Conservation (phyloP, 2,329 filamentous ascomycete species). For the Monosporascus sp. region DNA sequence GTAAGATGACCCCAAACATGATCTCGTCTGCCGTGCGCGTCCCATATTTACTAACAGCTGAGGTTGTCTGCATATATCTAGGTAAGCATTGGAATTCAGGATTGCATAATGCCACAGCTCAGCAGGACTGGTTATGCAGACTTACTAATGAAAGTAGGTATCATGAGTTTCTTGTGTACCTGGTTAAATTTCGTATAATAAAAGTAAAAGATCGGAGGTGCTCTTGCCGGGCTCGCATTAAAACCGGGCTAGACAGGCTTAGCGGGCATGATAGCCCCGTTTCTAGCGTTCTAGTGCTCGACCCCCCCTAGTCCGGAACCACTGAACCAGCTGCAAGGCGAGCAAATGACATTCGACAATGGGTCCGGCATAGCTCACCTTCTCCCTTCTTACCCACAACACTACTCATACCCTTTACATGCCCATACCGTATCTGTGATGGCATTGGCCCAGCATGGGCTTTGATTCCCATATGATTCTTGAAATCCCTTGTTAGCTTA, state of each 20-base stretch:
- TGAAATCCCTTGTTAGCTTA: neutral
- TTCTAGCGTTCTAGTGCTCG: neutral
- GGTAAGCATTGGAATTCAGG: too few relatives aligned
- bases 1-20: too few relatives aligned
- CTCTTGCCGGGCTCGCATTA: neutral
- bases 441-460: neutral
- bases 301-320: neutral
- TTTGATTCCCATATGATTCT: neutral
- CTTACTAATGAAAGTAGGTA: too few relatives aligned
- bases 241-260: neutral
- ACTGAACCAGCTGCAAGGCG: neutral
- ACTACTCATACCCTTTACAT: neutral
- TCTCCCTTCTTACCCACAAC: neutral
- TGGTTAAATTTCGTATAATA: too few relatives aligned
- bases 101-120: too few relatives aligned
- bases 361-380: neutral
- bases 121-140: too few relatives aligned
- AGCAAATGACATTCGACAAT: neutral
- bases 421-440: neutral
- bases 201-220: too few relatives aligned
- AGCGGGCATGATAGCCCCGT: neutral
- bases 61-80: too few relatives aligned
- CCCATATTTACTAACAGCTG: too few relatives aligned
- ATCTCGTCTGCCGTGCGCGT: too few relatives aligned
- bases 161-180: too few relatives aligned